Percentiles rank a stretch among this genome's conserved stretches.
phyloP scores from a whole-genome alignment of 2,329 filamentous ascomycete species.

The Coleophoma crateriformis region DNA sequence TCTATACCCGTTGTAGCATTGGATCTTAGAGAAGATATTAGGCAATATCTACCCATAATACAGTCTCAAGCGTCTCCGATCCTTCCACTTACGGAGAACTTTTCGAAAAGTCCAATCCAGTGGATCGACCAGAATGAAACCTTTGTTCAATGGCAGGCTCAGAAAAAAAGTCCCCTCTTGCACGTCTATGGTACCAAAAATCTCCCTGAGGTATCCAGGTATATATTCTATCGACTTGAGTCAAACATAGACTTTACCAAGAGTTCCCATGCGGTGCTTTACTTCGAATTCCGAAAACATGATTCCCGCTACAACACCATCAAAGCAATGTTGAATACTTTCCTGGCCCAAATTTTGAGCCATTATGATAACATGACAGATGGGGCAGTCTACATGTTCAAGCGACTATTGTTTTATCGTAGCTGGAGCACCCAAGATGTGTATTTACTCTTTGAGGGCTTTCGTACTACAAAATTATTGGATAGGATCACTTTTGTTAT shows the following conservation, averaged over 20 bases:
- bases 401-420: too few relatives aligned
- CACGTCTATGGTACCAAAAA: background rate
- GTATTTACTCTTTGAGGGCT: too few relatives aligned
- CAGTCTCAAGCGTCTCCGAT: background rate
- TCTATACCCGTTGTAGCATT: background rate
- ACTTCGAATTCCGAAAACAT: constrained; percentile 5
- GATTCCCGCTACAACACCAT: constrained; percentile 1
- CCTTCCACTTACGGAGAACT: background rate
- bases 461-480: too few relatives aligned
- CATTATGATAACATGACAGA: too few relatives aligned
- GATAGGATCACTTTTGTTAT: background rate
- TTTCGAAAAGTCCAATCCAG: background rate
- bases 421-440: constrained; percentile 3
- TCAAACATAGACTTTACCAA: background rate
- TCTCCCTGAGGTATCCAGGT: background rate
- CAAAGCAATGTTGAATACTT: constrained; percentile 2
- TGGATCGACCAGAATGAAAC: background rate
- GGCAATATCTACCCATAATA: background rate
- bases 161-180: background rate
- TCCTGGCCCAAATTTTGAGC: constrained; percentile 5
- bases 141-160: background rate
- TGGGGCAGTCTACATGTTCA: too few relatives aligned
- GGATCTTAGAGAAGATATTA: background rate
- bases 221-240: constrained; percentile 1
- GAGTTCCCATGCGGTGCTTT: background rate